These are phyloP conservation scores for Orbilia blumenaviensis DNA, from an alignment of 2,329 filamentous ascomycete species.

Conservation along the genomic window DNA sequence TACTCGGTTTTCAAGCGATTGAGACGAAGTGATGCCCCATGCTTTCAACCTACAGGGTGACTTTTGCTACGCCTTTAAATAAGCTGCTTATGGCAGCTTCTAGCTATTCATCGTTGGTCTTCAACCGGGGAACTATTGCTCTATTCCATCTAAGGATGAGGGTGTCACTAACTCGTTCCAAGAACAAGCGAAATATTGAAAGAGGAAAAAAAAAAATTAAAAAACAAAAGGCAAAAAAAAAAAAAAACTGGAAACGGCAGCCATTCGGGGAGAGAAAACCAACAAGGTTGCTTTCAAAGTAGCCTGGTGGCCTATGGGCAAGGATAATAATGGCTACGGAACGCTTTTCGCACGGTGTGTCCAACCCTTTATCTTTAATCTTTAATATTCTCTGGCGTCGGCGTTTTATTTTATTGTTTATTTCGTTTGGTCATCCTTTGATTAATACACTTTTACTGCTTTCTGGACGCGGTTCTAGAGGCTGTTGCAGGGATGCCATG, in stretches of 20 bases:
- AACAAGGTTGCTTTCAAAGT: neutral
- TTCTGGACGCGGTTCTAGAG: neutral
- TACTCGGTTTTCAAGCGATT: neutral
- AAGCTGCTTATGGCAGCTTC: neutral
- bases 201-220: neutral
- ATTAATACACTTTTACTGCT: neutral
- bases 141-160: neutral
- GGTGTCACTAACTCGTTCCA: neutral
- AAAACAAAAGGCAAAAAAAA: conserved; percentile 10
- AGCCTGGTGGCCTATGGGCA: neutral
- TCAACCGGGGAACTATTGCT: neutral
- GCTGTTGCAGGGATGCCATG: neutral
- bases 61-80: neutral
- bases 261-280: neutral
- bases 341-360: conserved; percentile 38
- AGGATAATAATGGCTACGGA: neutral
- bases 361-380: conserved; percentile 25
- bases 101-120: neutral
- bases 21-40: conserved; percentile 25
- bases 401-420: conserved; percentile 1
- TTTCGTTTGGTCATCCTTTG: neutral
- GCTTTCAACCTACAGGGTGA: neutral
- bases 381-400: conserved; percentile 16
- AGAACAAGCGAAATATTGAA: neutral
- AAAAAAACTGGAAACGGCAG: neutral